Evolutionary conservation across 73 alveolate genomes (phyloP).

Genomic region (Stentor coeruleus): DNA sequence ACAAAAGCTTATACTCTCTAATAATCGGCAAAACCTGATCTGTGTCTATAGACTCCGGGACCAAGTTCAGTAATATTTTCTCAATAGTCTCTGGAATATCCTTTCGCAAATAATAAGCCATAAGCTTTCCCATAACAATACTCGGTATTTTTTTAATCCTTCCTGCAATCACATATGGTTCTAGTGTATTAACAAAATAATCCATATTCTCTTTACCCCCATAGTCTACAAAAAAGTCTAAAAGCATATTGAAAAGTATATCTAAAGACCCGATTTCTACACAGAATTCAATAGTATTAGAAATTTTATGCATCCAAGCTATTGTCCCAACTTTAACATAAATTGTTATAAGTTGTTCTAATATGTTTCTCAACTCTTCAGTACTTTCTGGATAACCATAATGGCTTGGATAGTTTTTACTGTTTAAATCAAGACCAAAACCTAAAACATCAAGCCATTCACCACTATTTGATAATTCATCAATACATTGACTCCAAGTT

Average conservation of each 20-base stretch:
- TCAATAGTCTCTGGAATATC: background rate
- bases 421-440: slow-evolving; percentile 2
- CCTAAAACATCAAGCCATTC: slow-evolving; percentile 26
- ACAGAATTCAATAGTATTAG: slow-evolving; percentile 18
- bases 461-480: background rate
- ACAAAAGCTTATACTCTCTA: slow-evolving; percentile 11
- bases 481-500: slow-evolving; percentile 26
- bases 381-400: background rate
- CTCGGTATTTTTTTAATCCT: slow-evolving; percentile 10
- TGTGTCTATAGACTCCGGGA: background rate
- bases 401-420: background rate
- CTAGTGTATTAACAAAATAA: slow-evolving; percentile 15
- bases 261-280: slow-evolving; percentile 17
- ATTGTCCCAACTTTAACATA: slow-evolving; percentile 19
- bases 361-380: background rate
- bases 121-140: background rate
- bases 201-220: slow-evolving; percentile 8
- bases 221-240: slow-evolving; percentile 7
- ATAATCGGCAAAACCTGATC: background rate
- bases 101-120: background rate
- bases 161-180: slow-evolving; percentile 10
- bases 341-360: background rate
- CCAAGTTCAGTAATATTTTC: background rate
- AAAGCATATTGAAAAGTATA: slow-evolving; percentile 6
- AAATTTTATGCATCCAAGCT: slow-evolving; percentile 2